phyloP scores from a whole-genome alignment of 2,329 filamentous ascomycete species.

The Phialophora verrucosa region DNA sequence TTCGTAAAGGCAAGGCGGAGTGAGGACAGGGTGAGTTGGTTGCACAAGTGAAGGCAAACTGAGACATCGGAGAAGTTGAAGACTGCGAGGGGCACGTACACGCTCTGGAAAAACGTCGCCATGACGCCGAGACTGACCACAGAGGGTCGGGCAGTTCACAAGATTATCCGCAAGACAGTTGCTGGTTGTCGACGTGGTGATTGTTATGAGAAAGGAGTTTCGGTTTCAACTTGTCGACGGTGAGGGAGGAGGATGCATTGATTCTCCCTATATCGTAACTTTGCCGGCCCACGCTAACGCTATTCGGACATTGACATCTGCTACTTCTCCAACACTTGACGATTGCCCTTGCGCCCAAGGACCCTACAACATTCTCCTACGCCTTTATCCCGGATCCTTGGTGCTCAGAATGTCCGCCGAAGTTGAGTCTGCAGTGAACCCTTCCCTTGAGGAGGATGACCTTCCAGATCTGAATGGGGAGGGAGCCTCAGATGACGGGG shows the following conservation, averaged over 20 bases:
- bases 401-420: conserved; percentile 34
- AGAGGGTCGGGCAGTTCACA: conserved; percentile 16
- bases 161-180: conserved; percentile 10
- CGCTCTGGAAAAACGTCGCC: conserved; percentile 58
- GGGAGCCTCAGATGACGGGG: conserved; percentile 43
- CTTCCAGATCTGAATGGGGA: conserved; percentile 43
- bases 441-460: conserved; percentile 17
- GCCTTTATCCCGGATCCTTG: neutral
- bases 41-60: conserved; percentile 18
- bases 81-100: conserved; percentile 45
- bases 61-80: conserved; percentile 14
- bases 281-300: conserved; percentile 18
- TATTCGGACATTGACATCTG: conserved; percentile 10
- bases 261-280: conserved; percentile 23
- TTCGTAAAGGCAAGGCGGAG: conserved; percentile 19
- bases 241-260: conserved; percentile 12
- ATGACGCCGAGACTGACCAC: conserved; percentile 42
- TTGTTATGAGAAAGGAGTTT: conserved; percentile 22
- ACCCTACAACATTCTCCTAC: neutral
- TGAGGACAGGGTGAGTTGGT: conserved; percentile 13
- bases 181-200: conserved; percentile 16
- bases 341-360: neutral
- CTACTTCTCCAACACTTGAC: neutral
- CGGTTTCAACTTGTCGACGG: conserved; percentile 23
- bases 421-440: conserved; percentile 26